These are phyloP conservation scores for Naumovozyma castellii DNA, from an alignment of 805 yeast genomes.

Conservation along the genomic window DNA sequence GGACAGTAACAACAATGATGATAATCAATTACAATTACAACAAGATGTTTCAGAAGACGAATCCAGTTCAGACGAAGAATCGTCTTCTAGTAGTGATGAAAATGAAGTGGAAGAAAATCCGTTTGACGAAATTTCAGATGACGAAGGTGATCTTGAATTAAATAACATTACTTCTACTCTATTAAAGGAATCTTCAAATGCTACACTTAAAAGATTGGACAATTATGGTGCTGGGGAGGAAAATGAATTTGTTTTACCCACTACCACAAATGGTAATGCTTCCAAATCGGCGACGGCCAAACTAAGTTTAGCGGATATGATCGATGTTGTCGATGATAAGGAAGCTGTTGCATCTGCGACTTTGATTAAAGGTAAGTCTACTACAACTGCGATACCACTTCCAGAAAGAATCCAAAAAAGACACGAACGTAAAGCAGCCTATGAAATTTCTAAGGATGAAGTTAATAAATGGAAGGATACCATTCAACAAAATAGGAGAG, in stretches of 20 bases:
- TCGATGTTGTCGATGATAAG: slow-evolving; percentile 50
- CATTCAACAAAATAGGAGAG: slow-evolving; percentile 66
- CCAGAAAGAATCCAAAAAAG: slow-evolving; percentile 81
- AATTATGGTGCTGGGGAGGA: slow-evolving; percentile 50
- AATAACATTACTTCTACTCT: slow-evolving; percentile 38
- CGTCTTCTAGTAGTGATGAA: slow-evolving; percentile 11
- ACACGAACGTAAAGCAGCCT: slow-evolving; percentile 82
- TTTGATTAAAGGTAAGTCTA: slow-evolving; percentile 33
- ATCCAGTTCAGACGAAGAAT: slow-evolving; percentile 7
- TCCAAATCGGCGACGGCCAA: slow-evolving; percentile 21
- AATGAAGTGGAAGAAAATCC: slow-evolving; percentile 25
- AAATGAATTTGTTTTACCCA: slow-evolving; percentile 61
- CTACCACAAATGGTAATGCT: slow-evolving; percentile 30
- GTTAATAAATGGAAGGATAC: slow-evolving; percentile 83
- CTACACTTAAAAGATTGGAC: slow-evolving; percentile 38
- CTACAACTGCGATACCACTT: slow-evolving; percentile 65
- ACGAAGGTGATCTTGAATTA: slow-evolving; percentile 46
- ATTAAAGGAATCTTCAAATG: slow-evolving; percentile 27
- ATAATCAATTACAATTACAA: slow-evolving; percentile 14
- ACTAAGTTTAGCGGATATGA: slow-evolving; percentile 64
- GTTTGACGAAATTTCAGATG: slow-evolving; percentile 34
- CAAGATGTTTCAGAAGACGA: slow-evolving; percentile 17
- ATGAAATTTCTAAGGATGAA: slow-evolving; percentile 78
- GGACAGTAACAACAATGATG: slow-evolving; percentile 16
- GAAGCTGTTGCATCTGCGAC: slow-evolving; percentile 43